Base-by-base conservation (phyloP, 1,284 basidiomycete genomes). In the Mycena sp. region DNA sequence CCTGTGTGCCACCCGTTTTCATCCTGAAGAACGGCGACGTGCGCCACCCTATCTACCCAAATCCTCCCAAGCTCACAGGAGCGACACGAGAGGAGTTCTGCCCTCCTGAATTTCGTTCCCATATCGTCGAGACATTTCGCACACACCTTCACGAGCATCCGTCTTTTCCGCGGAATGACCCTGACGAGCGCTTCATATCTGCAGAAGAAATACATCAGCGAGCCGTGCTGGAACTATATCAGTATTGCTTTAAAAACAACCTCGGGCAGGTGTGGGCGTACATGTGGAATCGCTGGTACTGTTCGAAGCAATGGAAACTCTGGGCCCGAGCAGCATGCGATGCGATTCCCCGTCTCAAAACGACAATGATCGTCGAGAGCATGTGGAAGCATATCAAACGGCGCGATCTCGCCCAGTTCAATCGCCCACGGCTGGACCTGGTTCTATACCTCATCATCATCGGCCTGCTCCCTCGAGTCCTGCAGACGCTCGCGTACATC, bases 221-320 rank as follows among this genome's bases (percentile, higher is more conserved):
- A 12, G 45, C 29, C n/a, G 45, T 48, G 6, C 29, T 12, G 25
- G 45, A 48, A 14, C 7, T 48, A 7, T 48, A 48, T 48, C 11
- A 30, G 25, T 30, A 14, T 19, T 48, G 45, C 45, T 44, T 7
- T n/a, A 17, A 23, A 14, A 40, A 56, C 40, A 40, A 56, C 21
- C 29, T 56, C 16, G 6, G 44, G 37, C 53, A 56, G 23, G 53
- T 56, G 32, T 56, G 53, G 53, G 53, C 53, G 11, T 56, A 56
- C 29, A 10, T 56, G 43, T 56, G 53, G 53, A 56, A 56, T 32
- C 53, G 53, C n/a, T 56, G 53, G 53, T 46, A 56, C 40, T 14
- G 21, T 11, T 25, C 40, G 12, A 45, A 14, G 26, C 53, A 56
- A 40, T 56, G 53, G 53, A 6, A 16, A 16, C 40, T 56, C 43